Evolutionary conservation across 495 filamentous ascomycete species (phyloP), one percentile per base, ranked within the genome.

Genomic region (Trichoderma gamsii): DNA sequence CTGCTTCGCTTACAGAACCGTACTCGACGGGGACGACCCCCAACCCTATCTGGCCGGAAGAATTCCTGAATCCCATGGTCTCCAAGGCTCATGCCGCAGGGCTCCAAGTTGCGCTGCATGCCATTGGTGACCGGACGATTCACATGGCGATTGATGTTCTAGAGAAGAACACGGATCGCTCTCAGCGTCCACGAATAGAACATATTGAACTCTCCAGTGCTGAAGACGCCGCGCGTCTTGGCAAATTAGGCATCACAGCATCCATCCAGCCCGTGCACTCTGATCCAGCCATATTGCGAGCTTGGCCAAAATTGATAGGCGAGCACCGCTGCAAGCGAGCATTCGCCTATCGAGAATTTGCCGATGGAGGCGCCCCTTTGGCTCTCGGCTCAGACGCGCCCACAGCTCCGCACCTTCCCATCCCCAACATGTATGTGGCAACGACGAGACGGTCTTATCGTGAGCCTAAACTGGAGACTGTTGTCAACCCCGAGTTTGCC

Each of bases 231-330:
- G 75, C 69, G 5, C 73, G 86, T 0, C 78, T 88, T 2, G 86
- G 85, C 7, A 70, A 77, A 43, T 76, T 83, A 16, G 81, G 85
- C 23, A 86, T 89, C 71, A 87, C 85, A 46, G 86, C 87, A 6
- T 86, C 83, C 5, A 82, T 88, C n/a, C 85, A 88, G 71, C 85
- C 87, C 0, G 85, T 88, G 3, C 87, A 89, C 69, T 79, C 84
- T 3, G 86, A 89, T 70, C 86, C 87, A 7, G 85, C 85, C 2
- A 87, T 88, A 59, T 78, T 88, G 29, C 78, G 79, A 13, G 86
- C 83, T 0, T 89, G 86, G 86, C 84, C 84, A 27, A 75, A 73
- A 8, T 73, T 89, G 29, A 74, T 89, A 6, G 86, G 86, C 0
- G 70, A 75, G 21, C 76, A 83, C 15, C 77, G 87, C 18, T 83